Conservation (phyloP, 2,329 filamentous ascomycete species). For the Aspergillus thermomutatus region DNA sequence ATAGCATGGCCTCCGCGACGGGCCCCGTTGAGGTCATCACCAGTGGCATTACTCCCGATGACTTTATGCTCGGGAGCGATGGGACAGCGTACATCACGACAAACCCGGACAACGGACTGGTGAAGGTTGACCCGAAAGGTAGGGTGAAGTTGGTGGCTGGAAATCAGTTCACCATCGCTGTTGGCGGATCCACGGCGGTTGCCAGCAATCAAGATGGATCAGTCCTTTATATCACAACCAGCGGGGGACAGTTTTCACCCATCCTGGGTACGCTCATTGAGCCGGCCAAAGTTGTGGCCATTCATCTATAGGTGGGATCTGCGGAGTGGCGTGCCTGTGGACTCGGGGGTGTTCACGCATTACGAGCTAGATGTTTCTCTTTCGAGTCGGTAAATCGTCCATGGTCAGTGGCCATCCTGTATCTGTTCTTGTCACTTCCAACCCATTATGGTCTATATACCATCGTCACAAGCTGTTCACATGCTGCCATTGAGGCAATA, state of each 20-base stretch:
- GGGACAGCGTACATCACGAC: constrained; percentile 7
- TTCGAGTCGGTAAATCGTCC: no score
- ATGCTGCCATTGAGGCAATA: no score
- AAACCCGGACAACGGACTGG: constrained; percentile 3
- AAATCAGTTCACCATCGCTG: not conserved
- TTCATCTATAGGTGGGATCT: no score
- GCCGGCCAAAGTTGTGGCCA: constrained; percentile 7
- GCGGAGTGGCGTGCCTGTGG: no score
- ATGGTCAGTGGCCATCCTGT: no score
- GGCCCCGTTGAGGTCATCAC: constrained; percentile 1
- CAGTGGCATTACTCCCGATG: constrained; percentile 3
- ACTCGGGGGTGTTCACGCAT: no score
- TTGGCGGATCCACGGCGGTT: not conserved
- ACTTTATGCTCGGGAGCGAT: not conserved
- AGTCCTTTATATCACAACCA: constrained; percentile 5
- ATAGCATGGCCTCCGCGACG: not conserved
- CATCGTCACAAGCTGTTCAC: no score
- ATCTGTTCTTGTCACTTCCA: no score
- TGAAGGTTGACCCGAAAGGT: constrained; percentile 1
- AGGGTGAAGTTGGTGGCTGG: constrained; percentile 1
- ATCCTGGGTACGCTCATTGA: not conserved
- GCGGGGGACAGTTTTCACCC: constrained; percentile 5
- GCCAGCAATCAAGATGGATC: constrained; percentile 4
- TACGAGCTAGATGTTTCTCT: no score
- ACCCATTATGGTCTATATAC: no score